Evolutionary conservation across 257 asterid species (phyloP), one percentile per base, ranked within the genome.

Genomic region (Asclepias syriaca): DNA sequence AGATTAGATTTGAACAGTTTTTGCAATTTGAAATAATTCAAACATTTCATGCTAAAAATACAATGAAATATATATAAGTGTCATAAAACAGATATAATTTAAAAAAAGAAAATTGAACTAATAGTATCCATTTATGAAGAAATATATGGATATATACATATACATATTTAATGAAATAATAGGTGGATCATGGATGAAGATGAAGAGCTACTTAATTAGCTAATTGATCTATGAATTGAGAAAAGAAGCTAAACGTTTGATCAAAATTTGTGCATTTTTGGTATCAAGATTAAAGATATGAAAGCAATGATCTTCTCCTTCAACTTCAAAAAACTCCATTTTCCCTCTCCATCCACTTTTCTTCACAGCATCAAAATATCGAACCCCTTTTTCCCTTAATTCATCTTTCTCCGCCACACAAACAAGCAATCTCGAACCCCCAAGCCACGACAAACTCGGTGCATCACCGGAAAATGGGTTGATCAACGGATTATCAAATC

Each of bases 311-410:
- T 78, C 87, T 50, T 83, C 87, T 8, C 82, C 87, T 72, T 82
- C 82, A 57, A 83, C 77, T 78, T 73, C 86, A 68, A 85, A 83
- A 55, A 86, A 68, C 75, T 86, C 89, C 16, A 80, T 73, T 40
- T 79, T 86, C 0, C 95, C 90, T 72, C 40, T 80, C 92, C 92
- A 87, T 2, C 82, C 90, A 61, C 91, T 87, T 73, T 72, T 76
- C 79, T 79, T 85, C 77, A 89, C 63, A 0, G 73, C 73, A 54
- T 85, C 85, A 10, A 69, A 86, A 45, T 80, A 88, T 22, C 53
- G 58, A 8, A 75, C 19, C 32, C 73, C 75, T 43, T 66, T 76
- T 12, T 70, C 79, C 48, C 81, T 82, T 18, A 82, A 61, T 16
- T 53, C 70, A 67, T 77, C 84, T 53, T 76, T 74, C 76, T 77